Conservation (phyloP, 306 rosid genomes). For the Arachis hypogaea region DNA sequence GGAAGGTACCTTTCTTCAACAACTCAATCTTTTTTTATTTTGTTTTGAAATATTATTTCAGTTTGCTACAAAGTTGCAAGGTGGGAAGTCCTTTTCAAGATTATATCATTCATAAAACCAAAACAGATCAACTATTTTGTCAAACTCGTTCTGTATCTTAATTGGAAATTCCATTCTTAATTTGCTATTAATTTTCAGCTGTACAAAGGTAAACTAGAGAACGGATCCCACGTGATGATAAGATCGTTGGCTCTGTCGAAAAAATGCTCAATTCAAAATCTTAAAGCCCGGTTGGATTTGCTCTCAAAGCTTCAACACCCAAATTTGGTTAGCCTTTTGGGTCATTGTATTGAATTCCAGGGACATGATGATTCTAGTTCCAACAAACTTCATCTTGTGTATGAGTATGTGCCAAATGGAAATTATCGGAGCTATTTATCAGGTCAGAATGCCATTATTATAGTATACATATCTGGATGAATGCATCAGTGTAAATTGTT, state of each 20-base stretch:
- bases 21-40: neutral
- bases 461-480: neutral
- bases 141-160: neutral
- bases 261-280: conserved; percentile 67
- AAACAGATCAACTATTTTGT: neutral
- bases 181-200: conserved; percentile 51
- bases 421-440: conserved; percentile 65
- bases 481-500: neutral
- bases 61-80: neutral
- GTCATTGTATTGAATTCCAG: conserved; percentile 59
- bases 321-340: conserved; percentile 77
- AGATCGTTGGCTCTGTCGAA: conserved; percentile 58
- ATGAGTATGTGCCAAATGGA: conserved; percentile 70
- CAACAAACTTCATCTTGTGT: conserved; percentile 59
- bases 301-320: conserved; percentile 89
- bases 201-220: conserved; percentile 74
- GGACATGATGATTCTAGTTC: conserved; percentile 57
- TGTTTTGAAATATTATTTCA: neutral
- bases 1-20: conserved; percentile 58
- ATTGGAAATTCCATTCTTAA: conserved; percentile 4
- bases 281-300: conserved; percentile 67
- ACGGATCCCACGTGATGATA: conserved; percentile 62
- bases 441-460: conserved; percentile 49
- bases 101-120: neutral
- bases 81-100: neutral